phyloP scores from a whole-genome alignment of 805 yeast genomes.

The Ogataea nitratoaversa region DNA sequence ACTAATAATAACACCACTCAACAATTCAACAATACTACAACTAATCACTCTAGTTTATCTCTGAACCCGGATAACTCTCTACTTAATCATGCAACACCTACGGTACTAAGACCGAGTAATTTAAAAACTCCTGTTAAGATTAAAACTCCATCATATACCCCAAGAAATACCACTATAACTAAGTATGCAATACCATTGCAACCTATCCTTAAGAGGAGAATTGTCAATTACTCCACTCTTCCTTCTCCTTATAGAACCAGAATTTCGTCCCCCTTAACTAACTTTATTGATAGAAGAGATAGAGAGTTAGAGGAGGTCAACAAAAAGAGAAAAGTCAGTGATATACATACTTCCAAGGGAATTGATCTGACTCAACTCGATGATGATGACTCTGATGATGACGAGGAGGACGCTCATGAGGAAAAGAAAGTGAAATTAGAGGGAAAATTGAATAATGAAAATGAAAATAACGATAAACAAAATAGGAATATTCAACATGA shows the following conservation, averaged over 20 bases:
- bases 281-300: constrained; percentile 18
- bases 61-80: constrained; percentile 11
- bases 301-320: constrained; percentile 3
- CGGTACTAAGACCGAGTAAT: constrained; percentile 22
- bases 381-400: constrained; percentile 6
- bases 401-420: constrained; percentile 1
- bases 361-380: constrained; percentile 17
- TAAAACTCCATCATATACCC: constrained; percentile 24
- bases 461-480: background rate
- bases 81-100: constrained; percentile 14
- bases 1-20: constrained; percentile 1
- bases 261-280: constrained; percentile 26
- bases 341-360: constrained; percentile 7
- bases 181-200: constrained; percentile 11
- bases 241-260: constrained; percentile 26
- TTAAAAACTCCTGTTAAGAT: constrained; percentile 22
- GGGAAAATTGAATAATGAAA: constrained; percentile 2
- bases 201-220: constrained; percentile 23
- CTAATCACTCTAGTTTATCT: background rate
- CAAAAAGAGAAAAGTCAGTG: background rate
- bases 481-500: no score
- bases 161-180: constrained; percentile 13
- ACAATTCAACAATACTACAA: no score
- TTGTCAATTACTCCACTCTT: constrained; percentile 24
- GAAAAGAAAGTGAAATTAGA: background rate